Base-by-base conservation (phyloP, 2,329 filamentous ascomycete species). In the Dactylellina cionopaga region DNA sequence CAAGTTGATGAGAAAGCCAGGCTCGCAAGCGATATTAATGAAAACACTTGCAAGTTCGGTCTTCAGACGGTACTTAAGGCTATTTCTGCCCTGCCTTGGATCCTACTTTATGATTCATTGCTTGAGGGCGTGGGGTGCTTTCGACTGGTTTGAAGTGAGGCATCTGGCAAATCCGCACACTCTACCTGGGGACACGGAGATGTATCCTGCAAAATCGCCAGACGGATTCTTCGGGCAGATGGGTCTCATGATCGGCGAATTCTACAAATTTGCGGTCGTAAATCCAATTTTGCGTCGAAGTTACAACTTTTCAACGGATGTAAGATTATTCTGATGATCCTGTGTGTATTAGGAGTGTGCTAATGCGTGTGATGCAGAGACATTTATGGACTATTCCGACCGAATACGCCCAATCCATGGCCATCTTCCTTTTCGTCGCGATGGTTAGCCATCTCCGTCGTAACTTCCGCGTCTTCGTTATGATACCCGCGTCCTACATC, bases 381-480 rank as follows among this genome's bases (percentile, higher is more conserved):
- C 86, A 88, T 73, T 79, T 88, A 22, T 88, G 86, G 86, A 88
- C 87, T 3, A 88, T 88, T 43, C 86, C 86, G 1, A 83, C 87
- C 47, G 86, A 88, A 77, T 87, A 86, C 76, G 82, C 84, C 69
- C 85, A 84, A 77, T 87, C 85, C 1, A 83, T 88, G 77, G 81
- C 85, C 66, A 81, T 88, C 7, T 88, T 88, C 77, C 78, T 87
- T 5, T 78, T 87, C 19, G 69, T 87, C 2, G 85, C 82, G 17
- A 82, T 84, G 7, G 83, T 84, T 4, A 80, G 83, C 24, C 77
- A 86, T 29, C 81, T 81, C 35, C 81, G 79, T 1, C 74, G 80
- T 9, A 75, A 82, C 44, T 81, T 86, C 17, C 79, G 84, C 27
- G 71, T 81, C 19, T 80, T 81, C n/a, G 76, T 87, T 10, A 77